phyloP scores from a whole-genome alignment of 352 stramenopile genomes.

The Plasmopara halstedii region DNA sequence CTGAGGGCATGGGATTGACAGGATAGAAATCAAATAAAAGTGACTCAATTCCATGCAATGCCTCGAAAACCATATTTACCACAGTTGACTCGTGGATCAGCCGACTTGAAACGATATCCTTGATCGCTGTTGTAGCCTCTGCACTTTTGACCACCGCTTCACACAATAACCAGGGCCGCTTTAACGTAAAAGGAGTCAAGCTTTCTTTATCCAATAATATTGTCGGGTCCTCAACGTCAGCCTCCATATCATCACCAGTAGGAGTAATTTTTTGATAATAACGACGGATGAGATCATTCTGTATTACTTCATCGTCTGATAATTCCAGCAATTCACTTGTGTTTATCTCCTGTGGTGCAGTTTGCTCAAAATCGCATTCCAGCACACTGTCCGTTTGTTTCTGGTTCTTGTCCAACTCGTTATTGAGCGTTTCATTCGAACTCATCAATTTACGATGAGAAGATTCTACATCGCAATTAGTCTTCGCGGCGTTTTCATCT shows the following conservation, averaged over 20 bases:
- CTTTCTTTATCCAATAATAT: constrained; percentile 8
- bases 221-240: constrained; percentile 8
- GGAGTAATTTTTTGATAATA: constrained; percentile 29
- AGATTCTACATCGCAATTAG: background rate
- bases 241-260: background rate
- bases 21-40: constrained; percentile 37
- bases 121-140: background rate
- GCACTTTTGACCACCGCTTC: constrained; percentile 12
- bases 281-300: constrained; percentile 32
- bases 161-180: constrained; percentile 31
- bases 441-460: constrained; percentile 14
- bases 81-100: constrained; percentile 45
- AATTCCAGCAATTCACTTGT: constrained; percentile 3
- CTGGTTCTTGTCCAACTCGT: background rate
- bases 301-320: constrained; percentile 9
- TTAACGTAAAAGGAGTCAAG: constrained; percentile 21
- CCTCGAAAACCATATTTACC: constrained; percentile 49
- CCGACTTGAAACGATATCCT: constrained; percentile 4
- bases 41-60: constrained; percentile 40
- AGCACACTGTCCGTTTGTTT: background rate
- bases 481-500: constrained; percentile 3
- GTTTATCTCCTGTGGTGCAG: constrained; percentile 1
- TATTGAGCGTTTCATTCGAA: constrained; percentile 11
- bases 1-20: constrained; percentile 1
- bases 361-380: background rate